Conservation (phyloP, 495 filamentous ascomycete genomes). For the Ramalina peruviana region DNA sequence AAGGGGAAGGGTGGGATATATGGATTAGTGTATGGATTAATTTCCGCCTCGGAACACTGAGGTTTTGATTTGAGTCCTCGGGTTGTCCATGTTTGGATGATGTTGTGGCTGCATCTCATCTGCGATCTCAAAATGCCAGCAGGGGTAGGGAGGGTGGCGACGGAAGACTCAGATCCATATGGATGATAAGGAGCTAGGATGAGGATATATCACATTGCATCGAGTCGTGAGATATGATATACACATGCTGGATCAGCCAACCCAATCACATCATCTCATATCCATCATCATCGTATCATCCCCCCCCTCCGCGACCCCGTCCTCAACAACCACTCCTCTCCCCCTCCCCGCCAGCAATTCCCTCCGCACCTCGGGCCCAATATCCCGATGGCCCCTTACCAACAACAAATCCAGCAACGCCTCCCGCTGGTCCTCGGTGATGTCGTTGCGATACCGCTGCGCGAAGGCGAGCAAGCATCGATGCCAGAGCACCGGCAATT, state of each 20-base stretch:
- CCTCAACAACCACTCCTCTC: conserved; percentile 59
- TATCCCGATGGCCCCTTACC: conserved; percentile 71
- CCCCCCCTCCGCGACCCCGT: conserved; percentile 52
- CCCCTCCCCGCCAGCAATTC: conserved; percentile 83
- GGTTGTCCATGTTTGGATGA: too few species aligned
- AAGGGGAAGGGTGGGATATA: too few species aligned
- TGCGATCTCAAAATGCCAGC: too few species aligned
- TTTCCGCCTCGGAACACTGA: too few species aligned
- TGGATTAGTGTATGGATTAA: too few species aligned
- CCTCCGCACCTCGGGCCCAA: conserved; percentile 82
- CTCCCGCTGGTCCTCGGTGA: conserved; percentile 87
- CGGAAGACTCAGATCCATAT: too few species aligned
- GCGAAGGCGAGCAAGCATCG: conserved; percentile 81
- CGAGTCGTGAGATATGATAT: background rate
- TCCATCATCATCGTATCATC: conserved; percentile 59
- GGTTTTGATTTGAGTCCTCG: too few species aligned
- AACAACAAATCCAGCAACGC: conserved; percentile 80
- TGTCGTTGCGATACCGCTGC: conserved; percentile 83
- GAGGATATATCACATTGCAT: too few species aligned
- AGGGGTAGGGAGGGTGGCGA: too few species aligned
- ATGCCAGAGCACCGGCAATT: conserved; percentile 81
- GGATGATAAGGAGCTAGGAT: too few species aligned
- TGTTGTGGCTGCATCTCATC: too few species aligned
- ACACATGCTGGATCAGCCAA: background rate
- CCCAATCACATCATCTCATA: background rate